A percentile compares a stretch with the other conserved stretches of the same genome.
Evolutionary conservation across 345 rosid species (phyloP).

Genomic region (Brassica nigra): DNA sequence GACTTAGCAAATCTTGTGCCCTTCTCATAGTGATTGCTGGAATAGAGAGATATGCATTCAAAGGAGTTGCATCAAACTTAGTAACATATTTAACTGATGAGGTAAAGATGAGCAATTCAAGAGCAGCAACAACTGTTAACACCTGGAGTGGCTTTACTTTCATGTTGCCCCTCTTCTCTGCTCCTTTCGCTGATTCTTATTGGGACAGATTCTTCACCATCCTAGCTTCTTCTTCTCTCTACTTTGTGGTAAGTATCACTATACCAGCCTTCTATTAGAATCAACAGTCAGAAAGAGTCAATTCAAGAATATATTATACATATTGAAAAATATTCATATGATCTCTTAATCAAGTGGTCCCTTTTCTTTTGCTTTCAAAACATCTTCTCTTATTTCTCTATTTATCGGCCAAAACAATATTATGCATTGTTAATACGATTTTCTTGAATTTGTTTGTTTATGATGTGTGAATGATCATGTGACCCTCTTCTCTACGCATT

Average conservation of each 20-base stretch:
- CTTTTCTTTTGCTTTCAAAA: not conserved
- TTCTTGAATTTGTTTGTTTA: constrained; percentile 2
- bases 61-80: constrained; percentile 91
- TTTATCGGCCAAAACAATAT: not conserved
- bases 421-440: not conserved
- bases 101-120: constrained; percentile 76
- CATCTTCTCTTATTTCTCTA: not conserved
- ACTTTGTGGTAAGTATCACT: constrained; percentile 59
- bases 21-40: constrained; percentile 89
- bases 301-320: not conserved
- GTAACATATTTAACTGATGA: constrained; percentile 87
- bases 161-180: constrained; percentile 76
- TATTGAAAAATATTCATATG: not conserved
- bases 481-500: constrained; percentile 21
- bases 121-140: constrained; percentile 85
- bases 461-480: constrained; percentile 25
- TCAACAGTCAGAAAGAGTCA: not conserved
- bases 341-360: not conserved
- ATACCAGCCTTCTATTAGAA: not conserved
- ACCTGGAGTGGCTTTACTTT: constrained; percentile 91
- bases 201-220: constrained; percentile 82
- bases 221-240: constrained; percentile 69
- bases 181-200: constrained; percentile 77
- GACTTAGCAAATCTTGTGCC: constrained; percentile 65
- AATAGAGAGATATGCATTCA: constrained; percentile 92